Base-by-base conservation (phyloP, 2,329 filamentous ascomycete genomes). In the Diaporthe sp. region DNA sequence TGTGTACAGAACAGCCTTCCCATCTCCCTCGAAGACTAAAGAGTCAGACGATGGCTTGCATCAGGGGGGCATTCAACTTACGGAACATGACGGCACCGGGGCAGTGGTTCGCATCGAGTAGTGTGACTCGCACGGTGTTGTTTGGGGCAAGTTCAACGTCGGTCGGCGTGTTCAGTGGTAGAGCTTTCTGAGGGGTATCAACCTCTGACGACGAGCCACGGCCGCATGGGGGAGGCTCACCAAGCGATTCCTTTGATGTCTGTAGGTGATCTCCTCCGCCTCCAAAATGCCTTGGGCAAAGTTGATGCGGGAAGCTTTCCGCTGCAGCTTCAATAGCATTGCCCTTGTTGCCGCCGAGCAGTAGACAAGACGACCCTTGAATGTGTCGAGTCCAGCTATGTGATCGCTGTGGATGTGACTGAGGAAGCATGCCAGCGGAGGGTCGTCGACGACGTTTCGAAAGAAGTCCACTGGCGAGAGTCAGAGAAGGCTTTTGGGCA, bases 391-490 rank as follows among this genome's bases (percentile, higher is more conserved):
- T 0, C 96, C 96, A 49, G 90, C 89, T 1, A 98, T 89, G 84
- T 98, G 96, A 80, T 98, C 96, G 78, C 94, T 97, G 82, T 98
- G 96, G 2, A 97, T 92, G 89, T 98, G 96, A 83, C 94, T 97
- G 37, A 98, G 88, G 81, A 98, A 98, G 82, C 94, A 97, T 22
- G 94, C 95, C 73, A 97, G 84, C 0, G 95, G 94, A 5, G 93
- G 89, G 28, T 75, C 67, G 15, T 71, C 63, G 1, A 60, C 87
- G 85, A 63, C 88, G 87, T 22, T 85, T 85, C 94, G 91, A 80
- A 98, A 98, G 85, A 92, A 95, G 84, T 98, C 96, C 78, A 98
- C 93, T 94, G 74, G 22, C 34, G 22, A 8, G n/a, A 25, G 17
- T 80, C 22, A 61, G 47, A 47, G 6, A 42, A 22, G 8, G 39